Evolutionary conservation across 495 filamentous ascomycete genomes (phyloP).

Genomic region (Xylaria venustula): DNA sequence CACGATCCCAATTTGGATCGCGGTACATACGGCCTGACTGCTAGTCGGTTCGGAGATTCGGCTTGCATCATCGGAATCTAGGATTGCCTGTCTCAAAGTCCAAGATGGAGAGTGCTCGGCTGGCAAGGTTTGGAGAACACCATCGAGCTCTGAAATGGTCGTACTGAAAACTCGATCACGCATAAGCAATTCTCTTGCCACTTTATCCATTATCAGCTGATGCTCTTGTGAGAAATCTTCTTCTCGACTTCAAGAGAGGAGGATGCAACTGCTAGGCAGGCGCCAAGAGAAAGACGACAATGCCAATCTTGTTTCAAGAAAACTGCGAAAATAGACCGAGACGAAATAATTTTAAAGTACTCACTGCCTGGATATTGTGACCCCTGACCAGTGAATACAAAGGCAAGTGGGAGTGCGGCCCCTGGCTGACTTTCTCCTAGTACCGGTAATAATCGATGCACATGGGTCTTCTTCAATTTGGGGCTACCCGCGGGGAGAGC

Average conservation of each 20-base stretch:
- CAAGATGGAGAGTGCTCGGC: slow-evolving; percentile 15
- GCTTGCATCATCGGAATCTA: background rate
- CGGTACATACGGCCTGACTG: slow-evolving; percentile 50
- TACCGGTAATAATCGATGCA: background rate
- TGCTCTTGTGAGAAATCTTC: too few relatives aligned
- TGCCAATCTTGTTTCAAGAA: too few relatives aligned
- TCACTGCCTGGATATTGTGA: slow-evolving; percentile 51
- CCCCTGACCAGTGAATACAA: slow-evolving; percentile 44
- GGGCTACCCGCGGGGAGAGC: too few relatives aligned
- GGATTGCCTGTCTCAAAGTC: slow-evolving; percentile 8
- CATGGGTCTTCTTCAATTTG: background rate
- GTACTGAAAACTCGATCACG: slow-evolving; percentile 31
- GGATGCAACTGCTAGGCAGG: too few relatives aligned
- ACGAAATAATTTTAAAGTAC: too few relatives aligned
- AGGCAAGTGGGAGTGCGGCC: slow-evolving; percentile 29
- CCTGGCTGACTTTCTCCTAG: background rate
- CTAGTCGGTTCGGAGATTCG: slow-evolving; percentile 22
- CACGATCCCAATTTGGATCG: slow-evolving; percentile 51
- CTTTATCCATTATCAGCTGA: too few relatives aligned
- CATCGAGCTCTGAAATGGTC: slow-evolving; percentile 33
- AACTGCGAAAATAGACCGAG: too few relatives aligned
- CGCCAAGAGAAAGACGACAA: too few relatives aligned
- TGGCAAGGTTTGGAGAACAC: slow-evolving; percentile 19
- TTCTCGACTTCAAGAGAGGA: too few relatives aligned
- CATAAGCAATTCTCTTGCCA: slow-evolving; percentile 49